phyloP scores from a whole-genome alignment of 2,329 filamentous ascomycete genomes.

The Xylaria sp. region DNA sequence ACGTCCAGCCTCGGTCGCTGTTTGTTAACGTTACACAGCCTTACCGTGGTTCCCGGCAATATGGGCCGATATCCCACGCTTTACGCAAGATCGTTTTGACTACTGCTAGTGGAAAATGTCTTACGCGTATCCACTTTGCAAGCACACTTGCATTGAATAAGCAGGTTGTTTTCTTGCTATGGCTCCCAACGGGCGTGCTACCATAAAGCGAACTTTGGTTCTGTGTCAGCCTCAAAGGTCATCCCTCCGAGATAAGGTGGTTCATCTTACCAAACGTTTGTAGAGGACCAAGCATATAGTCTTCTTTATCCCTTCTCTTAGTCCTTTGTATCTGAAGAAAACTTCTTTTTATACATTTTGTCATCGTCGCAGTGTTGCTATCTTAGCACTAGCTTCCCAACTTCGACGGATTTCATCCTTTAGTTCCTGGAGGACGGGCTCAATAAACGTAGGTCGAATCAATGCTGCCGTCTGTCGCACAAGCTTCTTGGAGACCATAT shows the following conservation, averaged over 20 bases:
- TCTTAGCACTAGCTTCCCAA: conserved; percentile 20
- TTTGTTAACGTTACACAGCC: conserved; percentile 15
- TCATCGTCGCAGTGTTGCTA: conserved; percentile 8
- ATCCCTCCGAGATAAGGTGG: neutral
- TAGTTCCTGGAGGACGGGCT: conserved; percentile 27
- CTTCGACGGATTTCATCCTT: conserved; percentile 27
- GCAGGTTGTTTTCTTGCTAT: neutral
- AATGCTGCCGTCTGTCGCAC: conserved; percentile 27
- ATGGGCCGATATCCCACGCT: neutral
- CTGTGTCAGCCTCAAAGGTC: conserved; percentile 2
- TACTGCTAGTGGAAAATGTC: neutral
- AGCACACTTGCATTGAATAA: neutral
- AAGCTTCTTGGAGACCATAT: conserved; percentile 23
- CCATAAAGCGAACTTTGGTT: neutral
- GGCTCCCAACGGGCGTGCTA: neutral
- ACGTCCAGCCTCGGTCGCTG: conserved; percentile 1
- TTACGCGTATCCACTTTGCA: neutral
- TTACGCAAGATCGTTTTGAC: neutral
- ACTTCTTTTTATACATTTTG: neutral
- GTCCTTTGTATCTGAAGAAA: neutral
- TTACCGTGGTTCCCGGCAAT: neutral
- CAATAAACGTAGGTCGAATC: conserved; percentile 29
- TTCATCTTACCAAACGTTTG: neutral
- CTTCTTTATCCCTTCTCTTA: neutral
- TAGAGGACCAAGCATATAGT: neutral